Conservation (phyloP, 2,329 filamentous ascomycete genomes). For the Alternaria angustiovoidea region DNA sequence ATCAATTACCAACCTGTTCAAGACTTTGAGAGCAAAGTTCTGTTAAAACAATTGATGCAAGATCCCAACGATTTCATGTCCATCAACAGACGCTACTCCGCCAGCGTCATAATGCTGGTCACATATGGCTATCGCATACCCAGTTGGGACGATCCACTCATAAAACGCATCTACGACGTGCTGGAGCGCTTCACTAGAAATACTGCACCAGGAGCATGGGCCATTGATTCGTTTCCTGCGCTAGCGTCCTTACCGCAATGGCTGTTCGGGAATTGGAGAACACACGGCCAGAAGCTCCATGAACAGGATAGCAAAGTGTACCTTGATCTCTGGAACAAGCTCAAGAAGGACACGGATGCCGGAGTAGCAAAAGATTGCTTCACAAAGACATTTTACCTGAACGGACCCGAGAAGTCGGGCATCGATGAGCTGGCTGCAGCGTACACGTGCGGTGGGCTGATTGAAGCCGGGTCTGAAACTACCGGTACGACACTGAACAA, state of each 20-base stretch:
- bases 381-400: conserved; percentile 47
- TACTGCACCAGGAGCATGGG: conserved; percentile 40
- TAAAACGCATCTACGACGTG: conserved; percentile 43
- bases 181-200: conserved; percentile 44
- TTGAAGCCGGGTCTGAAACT: conserved; percentile 48
- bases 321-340: conserved; percentile 42
- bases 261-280: conserved; percentile 43
- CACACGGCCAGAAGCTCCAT: conserved; percentile 35
- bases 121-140: conserved; percentile 48
- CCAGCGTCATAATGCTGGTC: conserved; percentile 45
- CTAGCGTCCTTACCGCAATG: conserved; percentile 41
- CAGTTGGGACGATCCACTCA: conserved; percentile 42
- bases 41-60: conserved; percentile 54
- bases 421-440: conserved; percentile 47
- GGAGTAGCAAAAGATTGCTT: conserved; percentile 44
- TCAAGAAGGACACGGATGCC: conserved; percentile 41
- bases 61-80: conserved; percentile 43
- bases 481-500: conserved; percentile 43
- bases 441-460: conserved; percentile 45
- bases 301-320: conserved; percentile 45
- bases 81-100: conserved; percentile 45
- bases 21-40: conserved; percentile 57
- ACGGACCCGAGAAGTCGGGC: conserved; percentile 39
- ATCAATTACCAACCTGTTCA: conserved; percentile 54
- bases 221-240: conserved; percentile 42